phyloP scores from a whole-genome alignment of 768 basidiomycete genomes.

The Russula earlei region DNA sequence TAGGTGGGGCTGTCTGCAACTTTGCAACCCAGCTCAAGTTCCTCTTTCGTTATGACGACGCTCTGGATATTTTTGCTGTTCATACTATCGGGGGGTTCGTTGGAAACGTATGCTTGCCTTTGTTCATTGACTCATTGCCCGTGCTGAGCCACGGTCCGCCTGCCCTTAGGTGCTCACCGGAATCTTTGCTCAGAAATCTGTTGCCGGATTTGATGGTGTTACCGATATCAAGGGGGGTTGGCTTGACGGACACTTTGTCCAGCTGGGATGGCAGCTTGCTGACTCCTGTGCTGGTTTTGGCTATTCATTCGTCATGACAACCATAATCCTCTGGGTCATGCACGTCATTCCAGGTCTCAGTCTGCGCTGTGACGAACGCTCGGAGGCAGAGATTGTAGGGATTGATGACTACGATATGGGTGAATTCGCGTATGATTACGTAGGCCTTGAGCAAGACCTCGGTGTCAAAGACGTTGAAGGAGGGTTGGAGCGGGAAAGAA shows the following conservation, averaged over 20 bases:
- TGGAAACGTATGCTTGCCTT: constrained; percentile 40
- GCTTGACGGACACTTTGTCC: constrained; percentile 31
- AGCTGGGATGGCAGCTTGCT: constrained; percentile 39
- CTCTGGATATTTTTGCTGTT: constrained; percentile 86
- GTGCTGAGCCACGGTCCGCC: neutral
- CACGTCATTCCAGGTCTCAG: constrained; percentile 36
- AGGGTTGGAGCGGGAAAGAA: constrained; percentile 15
- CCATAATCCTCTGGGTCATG: constrained; percentile 35
- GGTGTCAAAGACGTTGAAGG: constrained; percentile 14
- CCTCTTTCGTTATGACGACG: constrained; percentile 63
- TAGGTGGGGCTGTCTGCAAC: constrained; percentile 81
- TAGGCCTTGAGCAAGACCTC: constrained; percentile 42
- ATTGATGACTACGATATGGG: constrained; percentile 86
- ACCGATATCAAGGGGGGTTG: constrained; percentile 38
- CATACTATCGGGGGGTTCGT: constrained; percentile 72
- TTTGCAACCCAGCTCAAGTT: constrained; percentile 96
- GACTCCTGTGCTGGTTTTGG: constrained; percentile 26
- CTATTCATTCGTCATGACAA: constrained; percentile 30
- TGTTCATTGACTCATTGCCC: neutral
- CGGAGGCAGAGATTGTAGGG: constrained; percentile 27
- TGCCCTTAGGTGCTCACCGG: constrained; percentile 27
- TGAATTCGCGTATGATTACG: constrained; percentile 84
- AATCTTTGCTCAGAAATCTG: constrained; percentile 27
- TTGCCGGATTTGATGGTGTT: constrained; percentile 41
- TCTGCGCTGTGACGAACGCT: constrained; percentile 28